These are phyloP conservation scores for Pachysandra terminalis DNA, from an alignment of 164 flowering plant species.

Conservation along the genomic window DNA sequence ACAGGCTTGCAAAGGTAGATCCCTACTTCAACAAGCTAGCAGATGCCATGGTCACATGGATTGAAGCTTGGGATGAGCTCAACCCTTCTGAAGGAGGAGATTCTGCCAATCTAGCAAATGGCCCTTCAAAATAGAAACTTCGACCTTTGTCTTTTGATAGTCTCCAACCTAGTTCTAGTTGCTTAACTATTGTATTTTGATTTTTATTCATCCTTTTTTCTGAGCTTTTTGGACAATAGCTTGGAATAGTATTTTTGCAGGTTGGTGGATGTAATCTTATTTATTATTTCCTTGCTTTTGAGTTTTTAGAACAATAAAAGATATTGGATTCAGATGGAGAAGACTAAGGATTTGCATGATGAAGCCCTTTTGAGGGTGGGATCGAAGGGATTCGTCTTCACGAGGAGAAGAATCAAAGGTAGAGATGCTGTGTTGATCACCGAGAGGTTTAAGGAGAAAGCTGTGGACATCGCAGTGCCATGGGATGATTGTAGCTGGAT, in stretches of 20 bases:
- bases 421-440: too few relatives aligned
- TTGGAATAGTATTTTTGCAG: slow-evolving; percentile 10
- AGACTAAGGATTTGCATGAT: too few relatives aligned
- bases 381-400: too few relatives aligned
- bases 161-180: slow-evolving; percentile 2
- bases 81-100: slow-evolving; percentile 39
- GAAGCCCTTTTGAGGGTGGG: too few relatives aligned
- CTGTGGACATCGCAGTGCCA: too few relatives aligned
- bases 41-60: too few relatives aligned
- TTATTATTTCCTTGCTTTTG: background rate
- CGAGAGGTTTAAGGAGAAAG: too few relatives aligned
- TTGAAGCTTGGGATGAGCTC: too few relatives aligned
- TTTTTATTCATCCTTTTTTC: background rate
- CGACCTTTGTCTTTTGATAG: background rate
- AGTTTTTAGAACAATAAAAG: slow-evolving; percentile 14
- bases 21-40: slow-evolving; percentile 69
- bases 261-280: background rate
- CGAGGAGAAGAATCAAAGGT: too few relatives aligned
- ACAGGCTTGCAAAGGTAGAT: slow-evolving; percentile 62
- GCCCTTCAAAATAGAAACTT: slow-evolving; percentile 18
- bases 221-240: slow-evolving; percentile 3
- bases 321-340: slow-evolving; percentile 1
- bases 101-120: slow-evolving; percentile 25
- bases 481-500: too few relatives aligned
- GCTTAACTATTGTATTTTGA: too few relatives aligned